phyloP scores from a whole-genome alignment of 2,329 filamentous ascomycete species.

The Aspergillus eucalypticola region DNA sequence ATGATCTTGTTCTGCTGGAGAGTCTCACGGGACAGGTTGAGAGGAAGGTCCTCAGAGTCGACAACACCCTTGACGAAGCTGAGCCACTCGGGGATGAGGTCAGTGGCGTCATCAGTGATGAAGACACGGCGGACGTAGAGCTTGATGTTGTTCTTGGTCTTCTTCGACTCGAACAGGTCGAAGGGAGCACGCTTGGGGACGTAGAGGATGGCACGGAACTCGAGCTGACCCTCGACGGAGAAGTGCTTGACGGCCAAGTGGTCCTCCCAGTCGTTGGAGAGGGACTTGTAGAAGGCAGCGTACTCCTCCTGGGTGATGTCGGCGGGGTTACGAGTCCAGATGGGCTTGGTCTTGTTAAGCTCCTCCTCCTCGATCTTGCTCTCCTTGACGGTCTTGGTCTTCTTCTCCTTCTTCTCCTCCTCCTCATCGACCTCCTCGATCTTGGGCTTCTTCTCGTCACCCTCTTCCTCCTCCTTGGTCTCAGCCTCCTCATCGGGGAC shows the following conservation, averaged over 20 bases:
- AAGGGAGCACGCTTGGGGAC: constrained; percentile 99
- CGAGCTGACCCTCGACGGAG: constrained; percentile 99
- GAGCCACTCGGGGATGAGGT: constrained; percentile 99
- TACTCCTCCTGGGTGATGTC: constrained; percentile 98
- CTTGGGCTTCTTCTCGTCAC: constrained; percentile 92
- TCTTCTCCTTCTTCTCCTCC: constrained; percentile 83
- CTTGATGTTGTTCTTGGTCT: constrained; percentile 99
- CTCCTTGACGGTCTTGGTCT: constrained; percentile 99
- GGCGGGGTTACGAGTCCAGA: constrained; percentile 97
- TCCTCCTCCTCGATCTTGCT: constrained; percentile 98
- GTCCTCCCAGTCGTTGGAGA: constrained; percentile 99
- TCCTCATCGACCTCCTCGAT: constrained; percentile 90
- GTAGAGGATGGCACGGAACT: constrained; percentile 99
- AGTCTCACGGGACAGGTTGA: constrained; percentile 99
- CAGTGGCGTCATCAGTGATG: constrained; percentile 99
- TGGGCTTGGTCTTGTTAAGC: constrained; percentile 99
- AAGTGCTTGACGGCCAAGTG: constrained; percentile 99
- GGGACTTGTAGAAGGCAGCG: constrained; percentile 98
- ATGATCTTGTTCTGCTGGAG: constrained; percentile 99
- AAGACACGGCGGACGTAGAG: constrained; percentile 99
- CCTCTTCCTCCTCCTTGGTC: constrained; percentile 70
- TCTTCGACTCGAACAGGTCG: constrained; percentile 99
- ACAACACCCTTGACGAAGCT: constrained; percentile 99
- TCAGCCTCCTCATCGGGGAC: constrained; percentile 94
- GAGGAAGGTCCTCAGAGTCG: constrained; percentile 98